phyloP scores from a whole-genome alignment of 169 alveolate genomes.

The Plasmodium chabaudi region DNA sequence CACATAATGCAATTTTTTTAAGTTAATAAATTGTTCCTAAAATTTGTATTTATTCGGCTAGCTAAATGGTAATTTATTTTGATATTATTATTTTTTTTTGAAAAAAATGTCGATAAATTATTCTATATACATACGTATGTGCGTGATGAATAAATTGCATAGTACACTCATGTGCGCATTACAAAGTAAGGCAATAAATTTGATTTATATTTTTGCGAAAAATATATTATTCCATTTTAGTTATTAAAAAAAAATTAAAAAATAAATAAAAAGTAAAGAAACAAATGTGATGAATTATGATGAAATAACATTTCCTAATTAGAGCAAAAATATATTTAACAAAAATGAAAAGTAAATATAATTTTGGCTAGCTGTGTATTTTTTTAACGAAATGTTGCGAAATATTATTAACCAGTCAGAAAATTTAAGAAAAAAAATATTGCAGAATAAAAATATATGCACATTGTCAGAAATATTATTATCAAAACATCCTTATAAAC shows the following conservation, averaged over 20 bases:
- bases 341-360: neutral
- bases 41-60: too few species aligned
- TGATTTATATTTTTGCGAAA: too few species aligned
- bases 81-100: too few species aligned
- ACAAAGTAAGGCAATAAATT: too few species aligned
- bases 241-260: neutral
- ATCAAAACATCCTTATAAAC: constrained; percentile 81
- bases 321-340: neutral
- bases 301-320: neutral
- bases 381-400: constrained; percentile 4
- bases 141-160: too few species aligned
- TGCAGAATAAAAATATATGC: constrained; percentile 16
- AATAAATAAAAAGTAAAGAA: neutral
- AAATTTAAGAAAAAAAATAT: neutral
- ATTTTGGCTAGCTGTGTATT: constrained; percentile 6
- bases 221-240: too few species aligned
- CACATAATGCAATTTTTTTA: too few species aligned
- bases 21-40: too few species aligned
- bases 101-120: too few species aligned
- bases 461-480: constrained; percentile 29
- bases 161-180: too few species aligned
- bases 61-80: too few species aligned
- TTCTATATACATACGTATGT: too few species aligned
- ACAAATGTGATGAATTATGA: neutral
- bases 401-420: constrained; percentile 18